Evolutionary conservation across 2,329 filamentous ascomycete species (phyloP).

Genomic region (Aspergillus ustus): DNA sequence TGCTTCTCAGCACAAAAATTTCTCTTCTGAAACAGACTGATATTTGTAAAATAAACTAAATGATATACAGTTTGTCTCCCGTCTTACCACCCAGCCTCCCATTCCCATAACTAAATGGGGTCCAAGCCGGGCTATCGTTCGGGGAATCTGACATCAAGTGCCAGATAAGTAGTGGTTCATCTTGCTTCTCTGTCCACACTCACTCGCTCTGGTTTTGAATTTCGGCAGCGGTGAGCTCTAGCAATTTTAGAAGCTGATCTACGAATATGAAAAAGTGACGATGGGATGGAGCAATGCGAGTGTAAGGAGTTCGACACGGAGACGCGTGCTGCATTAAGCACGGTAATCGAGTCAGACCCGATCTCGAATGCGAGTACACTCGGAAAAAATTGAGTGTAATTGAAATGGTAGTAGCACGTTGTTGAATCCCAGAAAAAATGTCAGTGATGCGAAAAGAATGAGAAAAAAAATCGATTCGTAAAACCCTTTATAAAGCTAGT

Average conservation of each 20-base stretch:
- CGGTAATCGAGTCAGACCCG: not conserved
- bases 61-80: slow-evolving; percentile 47
- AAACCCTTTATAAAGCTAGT: slow-evolving; percentile 1
- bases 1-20: not conserved
- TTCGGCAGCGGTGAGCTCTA: slow-evolving; percentile 61
- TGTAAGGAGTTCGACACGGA: not conserved
- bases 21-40: not conserved
- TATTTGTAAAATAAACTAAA: not conserved
- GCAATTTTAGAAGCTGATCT: slow-evolving; percentile 54
- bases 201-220: slow-evolving; percentile 53
- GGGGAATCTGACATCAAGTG: slow-evolving; percentile 37
- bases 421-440: not conserved
- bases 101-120: slow-evolving; percentile 53
- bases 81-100: slow-evolving; percentile 45
- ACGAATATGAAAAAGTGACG: not conserved
- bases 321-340: slow-evolving; percentile 18
- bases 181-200: slow-evolving; percentile 65
- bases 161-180: slow-evolving; percentile 44
- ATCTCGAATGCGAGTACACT: not conserved
- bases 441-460: slow-evolving; percentile 5
- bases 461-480: slow-evolving; percentile 11
- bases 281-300: not conserved
- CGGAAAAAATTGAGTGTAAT: not conserved
- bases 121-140: slow-evolving; percentile 45
- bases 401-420: not conserved